phyloP scores from a whole-genome alignment of 768 basidiomycete species.

The Cytidiella melzeri region DNA sequence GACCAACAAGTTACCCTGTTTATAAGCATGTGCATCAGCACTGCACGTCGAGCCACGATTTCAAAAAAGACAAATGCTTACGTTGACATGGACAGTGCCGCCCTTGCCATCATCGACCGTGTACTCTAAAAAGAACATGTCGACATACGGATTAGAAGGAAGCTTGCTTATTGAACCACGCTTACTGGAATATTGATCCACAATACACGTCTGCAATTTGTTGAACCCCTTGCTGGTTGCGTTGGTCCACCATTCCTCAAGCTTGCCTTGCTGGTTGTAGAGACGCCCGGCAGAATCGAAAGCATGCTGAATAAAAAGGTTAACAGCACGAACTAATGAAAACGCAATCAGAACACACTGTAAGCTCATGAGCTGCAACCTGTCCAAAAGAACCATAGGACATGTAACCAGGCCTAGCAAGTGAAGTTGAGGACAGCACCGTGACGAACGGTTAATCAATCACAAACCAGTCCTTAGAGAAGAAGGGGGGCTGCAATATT shows the following conservation, averaged over 20 bases:
- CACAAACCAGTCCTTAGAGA: slow-evolving; percentile 65
- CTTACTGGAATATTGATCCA: slow-evolving; percentile 84
- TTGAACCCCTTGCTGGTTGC: slow-evolving; percentile 80
- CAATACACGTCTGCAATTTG: slow-evolving; percentile 78
- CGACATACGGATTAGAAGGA: background rate
- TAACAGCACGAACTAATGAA: background rate
- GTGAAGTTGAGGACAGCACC: slow-evolving; percentile 5
- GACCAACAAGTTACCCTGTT: slow-evolving; percentile 71
- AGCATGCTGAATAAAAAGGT: too few species aligned
- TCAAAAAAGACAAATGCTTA: slow-evolving; percentile 35
- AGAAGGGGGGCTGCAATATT: slow-evolving; percentile 90
- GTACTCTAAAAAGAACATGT: slow-evolving; percentile 44
- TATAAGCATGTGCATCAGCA: too few species aligned
- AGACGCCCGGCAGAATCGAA: slow-evolving; percentile 87
- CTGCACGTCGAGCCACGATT: too few species aligned
- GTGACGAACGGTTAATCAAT: background rate
- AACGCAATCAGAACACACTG: slow-evolving; percentile 58
- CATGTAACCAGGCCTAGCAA: slow-evolving; percentile 75
- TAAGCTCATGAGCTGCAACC: slow-evolving; percentile 89
- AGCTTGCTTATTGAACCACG: background rate
- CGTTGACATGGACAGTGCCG: slow-evolving; percentile 78
- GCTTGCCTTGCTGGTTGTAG: slow-evolving; percentile 85
- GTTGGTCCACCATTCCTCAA: slow-evolving; percentile 93
- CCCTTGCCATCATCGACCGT: slow-evolving; percentile 83
- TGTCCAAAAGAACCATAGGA: slow-evolving; percentile 91